Base-by-base conservation (phyloP, 345 rosid species). In the Viola odorata region DNA sequence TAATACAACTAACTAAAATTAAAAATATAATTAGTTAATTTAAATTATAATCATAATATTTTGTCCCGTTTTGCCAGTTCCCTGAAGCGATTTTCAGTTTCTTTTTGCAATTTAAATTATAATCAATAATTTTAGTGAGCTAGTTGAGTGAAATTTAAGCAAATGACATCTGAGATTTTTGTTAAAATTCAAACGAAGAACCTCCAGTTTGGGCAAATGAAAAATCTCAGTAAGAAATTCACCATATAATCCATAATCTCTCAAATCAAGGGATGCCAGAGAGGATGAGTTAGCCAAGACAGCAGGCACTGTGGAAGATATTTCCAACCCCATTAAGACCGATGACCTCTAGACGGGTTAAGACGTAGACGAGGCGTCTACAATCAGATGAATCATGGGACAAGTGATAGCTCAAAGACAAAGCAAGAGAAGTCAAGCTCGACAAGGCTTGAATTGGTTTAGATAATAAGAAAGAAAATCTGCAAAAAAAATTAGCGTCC, bases 221-320 rank as follows among this genome's bases (percentile, higher is more conserved):
- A 57, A 11, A 57, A 57, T 41, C 16, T 7, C 12, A 38, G 47
- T 5, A 8, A 49, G 61, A 17, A 57, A 57, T 41, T 41, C 14
- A 57, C 49, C 49, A 15, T 3, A 15, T 4, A 57, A 41, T 1
- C 10, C 5, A 14, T 36, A 57, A 7, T 8, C 7, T 13, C 3
- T 2, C 37, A 57, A 41, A 41, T 12, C 1, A 41, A 57, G 60
- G 11, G 47, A 14, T 41, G 12, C 7, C 7, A 57, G 16, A 40
- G 60, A 39, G 12, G 60, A 57, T 3, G 41, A 57, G 9, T 57
- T 57, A 10, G 60, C 60, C 36, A 57, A n/a, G 37, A 57, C 7
- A 3, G 8, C 1, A 57, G 47, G 60, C 3, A 57, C 37, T 5
- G 15, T 0, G 6, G 48, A 57, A 8, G 12, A 0, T 9, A 57